Evolutionary conservation across 192 early-diverging fungal species (phyloP).

Genomic region (Geranomyces michiganensis): DNA sequence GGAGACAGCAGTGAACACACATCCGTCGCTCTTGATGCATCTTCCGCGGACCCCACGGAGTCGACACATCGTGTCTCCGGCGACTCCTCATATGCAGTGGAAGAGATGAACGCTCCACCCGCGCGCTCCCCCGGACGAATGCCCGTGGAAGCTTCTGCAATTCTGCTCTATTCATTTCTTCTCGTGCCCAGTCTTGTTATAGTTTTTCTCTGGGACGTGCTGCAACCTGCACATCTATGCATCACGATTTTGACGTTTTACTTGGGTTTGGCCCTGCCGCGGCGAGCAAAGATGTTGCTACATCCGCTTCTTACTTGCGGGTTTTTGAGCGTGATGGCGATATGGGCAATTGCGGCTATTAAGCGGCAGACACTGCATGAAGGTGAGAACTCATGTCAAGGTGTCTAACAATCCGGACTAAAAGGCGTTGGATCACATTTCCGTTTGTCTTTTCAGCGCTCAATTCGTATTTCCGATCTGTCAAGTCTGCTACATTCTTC

Average conservation of each 20-base stretch:
- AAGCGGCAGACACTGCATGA: constrained; percentile 2
- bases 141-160: constrained; percentile 18
- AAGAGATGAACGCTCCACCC: too few relatives aligned
- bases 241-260: constrained; percentile 15
- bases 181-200: constrained; percentile 9
- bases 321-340: neutral
- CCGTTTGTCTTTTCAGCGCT: neutral
- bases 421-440: neutral
- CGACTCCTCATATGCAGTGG: too few relatives aligned
- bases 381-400: neutral
- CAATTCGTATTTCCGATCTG: neutral
- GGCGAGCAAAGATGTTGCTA: constrained; percentile 4
- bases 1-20: too few relatives aligned
- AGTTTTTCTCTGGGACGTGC: constrained; percentile 9
- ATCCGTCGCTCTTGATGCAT: too few relatives aligned
- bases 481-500: neutral
- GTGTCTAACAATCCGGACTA: too few relatives aligned
- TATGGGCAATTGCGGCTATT: constrained; percentile 20
- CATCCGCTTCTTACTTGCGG: constrained; percentile 27
- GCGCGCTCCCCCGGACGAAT: neutral
- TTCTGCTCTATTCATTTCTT: neutral
- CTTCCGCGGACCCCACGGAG: too few relatives aligned
- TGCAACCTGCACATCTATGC: constrained; percentile 18
- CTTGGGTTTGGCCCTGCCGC: constrained; percentile 12
- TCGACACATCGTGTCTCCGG: too few relatives aligned